Evolutionary conservation across 257 asterid genomes (phyloP).

Genomic region (Avicennia marina): DNA sequence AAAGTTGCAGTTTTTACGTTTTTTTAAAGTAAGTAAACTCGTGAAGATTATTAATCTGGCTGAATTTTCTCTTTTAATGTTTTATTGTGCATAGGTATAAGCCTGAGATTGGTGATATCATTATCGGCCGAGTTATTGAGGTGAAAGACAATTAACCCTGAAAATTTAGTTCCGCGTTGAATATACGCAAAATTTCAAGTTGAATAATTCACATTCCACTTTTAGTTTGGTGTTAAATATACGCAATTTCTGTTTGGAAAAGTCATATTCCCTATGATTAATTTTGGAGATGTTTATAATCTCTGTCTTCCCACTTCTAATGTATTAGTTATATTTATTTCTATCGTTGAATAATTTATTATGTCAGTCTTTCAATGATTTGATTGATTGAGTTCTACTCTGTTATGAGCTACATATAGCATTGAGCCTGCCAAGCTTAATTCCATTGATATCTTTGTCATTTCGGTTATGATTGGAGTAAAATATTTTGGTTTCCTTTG

Average conservation of each 20-base stretch:
- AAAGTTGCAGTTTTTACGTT: not conserved
- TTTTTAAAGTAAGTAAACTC: not conserved
- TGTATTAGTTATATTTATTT: not conserved
- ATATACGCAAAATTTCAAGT: too few species aligned
- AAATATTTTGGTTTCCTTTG: not conserved
- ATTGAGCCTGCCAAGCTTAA: not conserved
- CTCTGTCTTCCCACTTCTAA: too few species aligned
- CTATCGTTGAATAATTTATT: too few species aligned
- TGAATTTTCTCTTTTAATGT: not conserved
- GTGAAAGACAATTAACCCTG: constrained; percentile 33
- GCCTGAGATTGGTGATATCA: constrained; percentile 90
- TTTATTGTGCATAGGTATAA: constrained; percentile 54
- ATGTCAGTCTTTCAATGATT: not conserved
- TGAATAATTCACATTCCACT: too few species aligned
- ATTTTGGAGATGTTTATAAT: too few species aligned
- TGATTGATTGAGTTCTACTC: not conserved
- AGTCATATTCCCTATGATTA: too few species aligned
- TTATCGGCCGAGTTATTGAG: constrained; percentile 94
- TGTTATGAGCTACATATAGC: not conserved
- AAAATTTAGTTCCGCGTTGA: too few species aligned
- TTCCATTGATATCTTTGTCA: not conserved
- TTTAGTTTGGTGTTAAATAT: too few species aligned
- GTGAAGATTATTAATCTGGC: not conserved
- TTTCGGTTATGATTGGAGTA: not conserved
- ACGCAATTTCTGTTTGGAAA: too few species aligned